These are phyloP conservation scores for Sclerotinia glacialis DNA, from an alignment of 2,329 filamentous ascomycete species.

Conservation along the genomic window DNA sequence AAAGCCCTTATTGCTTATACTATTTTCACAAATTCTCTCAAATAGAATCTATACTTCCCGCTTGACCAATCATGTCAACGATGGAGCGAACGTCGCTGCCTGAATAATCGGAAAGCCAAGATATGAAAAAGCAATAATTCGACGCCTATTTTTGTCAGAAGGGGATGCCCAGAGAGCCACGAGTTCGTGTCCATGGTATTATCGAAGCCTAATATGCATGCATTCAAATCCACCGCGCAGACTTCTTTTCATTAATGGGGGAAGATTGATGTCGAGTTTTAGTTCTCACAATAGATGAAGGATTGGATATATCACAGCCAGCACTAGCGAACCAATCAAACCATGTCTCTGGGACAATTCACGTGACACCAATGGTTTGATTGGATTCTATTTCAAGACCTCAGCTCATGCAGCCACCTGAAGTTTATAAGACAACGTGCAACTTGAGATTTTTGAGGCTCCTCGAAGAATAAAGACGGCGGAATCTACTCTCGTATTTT, in stretches of 20 bases:
- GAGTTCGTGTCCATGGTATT: background rate
- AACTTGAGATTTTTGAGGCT: conserved; percentile 2
- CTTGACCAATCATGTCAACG: background rate
- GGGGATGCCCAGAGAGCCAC: conserved; percentile 15
- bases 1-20: background rate
- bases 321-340: background rate
- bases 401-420: conserved; percentile 22
- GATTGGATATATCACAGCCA: too few species aligned
- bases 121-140: conserved; percentile 7
- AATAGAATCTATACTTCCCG: background rate
- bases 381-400: conserved; percentile 15
- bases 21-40: background rate
- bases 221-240: background rate
- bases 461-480: background rate
- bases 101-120: conserved; percentile 15
- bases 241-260: background rate
- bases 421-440: background rate
- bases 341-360: background rate
- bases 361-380: background rate
- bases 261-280: background rate
- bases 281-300: background rate
- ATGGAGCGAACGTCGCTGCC: conserved; percentile 11
- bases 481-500: background rate
- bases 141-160: background rate
- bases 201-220: conserved; percentile 7